These are phyloP conservation scores for Aspergillus sp. DNA, from an alignment of 2,329 filamentous ascomycete species.

Conservation along the genomic window DNA sequence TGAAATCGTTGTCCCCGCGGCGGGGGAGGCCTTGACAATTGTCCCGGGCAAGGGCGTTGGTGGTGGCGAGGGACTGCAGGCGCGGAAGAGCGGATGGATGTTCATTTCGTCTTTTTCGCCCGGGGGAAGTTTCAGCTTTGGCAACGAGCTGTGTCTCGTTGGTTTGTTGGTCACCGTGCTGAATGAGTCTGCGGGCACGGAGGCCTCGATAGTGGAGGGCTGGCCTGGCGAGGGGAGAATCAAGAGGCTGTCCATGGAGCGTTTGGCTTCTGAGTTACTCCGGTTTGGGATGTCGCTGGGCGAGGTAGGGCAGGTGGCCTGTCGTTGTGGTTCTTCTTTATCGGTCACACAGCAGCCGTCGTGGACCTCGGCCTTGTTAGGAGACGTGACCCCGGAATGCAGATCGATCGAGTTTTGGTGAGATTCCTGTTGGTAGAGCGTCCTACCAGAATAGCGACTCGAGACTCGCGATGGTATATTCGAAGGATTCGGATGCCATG, in stretches of 20 bases:
- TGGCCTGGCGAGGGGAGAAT: conserved; percentile 8
- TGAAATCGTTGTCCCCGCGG: conserved; percentile 46
- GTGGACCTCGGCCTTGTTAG: conserved; percentile 4
- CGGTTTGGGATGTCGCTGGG: conserved; percentile 4
- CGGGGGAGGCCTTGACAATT: conserved; percentile 47
- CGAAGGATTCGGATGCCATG: conserved; percentile 15
- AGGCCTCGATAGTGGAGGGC: not conserved
- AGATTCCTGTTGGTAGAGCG: conserved; percentile 18
- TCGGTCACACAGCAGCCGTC: not conserved
- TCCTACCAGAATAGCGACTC: conserved; percentile 24
- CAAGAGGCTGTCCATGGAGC: conserved; percentile 20
- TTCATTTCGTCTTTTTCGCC: conserved; percentile 48
- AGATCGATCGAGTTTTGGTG: conserved; percentile 18
- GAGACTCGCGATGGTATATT: conserved; percentile 20
- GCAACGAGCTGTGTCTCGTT: conserved; percentile 4
- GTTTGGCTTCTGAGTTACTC: conserved; percentile 12
- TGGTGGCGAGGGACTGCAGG: conserved; percentile 45
- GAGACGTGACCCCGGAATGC: conserved; percentile 8
- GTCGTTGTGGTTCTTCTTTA: no score
- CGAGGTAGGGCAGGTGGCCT: not conserved
- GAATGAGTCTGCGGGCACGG: conserved; percentile 13
- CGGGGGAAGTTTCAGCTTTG: conserved; percentile 13
- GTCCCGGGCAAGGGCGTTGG: conserved; percentile 46
- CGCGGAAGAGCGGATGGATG: conserved; percentile 52
- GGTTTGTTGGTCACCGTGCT: conserved; percentile 8